Base-by-base conservation (phyloP, 345 rosid species). In the Boechera divaricarpa region DNA sequence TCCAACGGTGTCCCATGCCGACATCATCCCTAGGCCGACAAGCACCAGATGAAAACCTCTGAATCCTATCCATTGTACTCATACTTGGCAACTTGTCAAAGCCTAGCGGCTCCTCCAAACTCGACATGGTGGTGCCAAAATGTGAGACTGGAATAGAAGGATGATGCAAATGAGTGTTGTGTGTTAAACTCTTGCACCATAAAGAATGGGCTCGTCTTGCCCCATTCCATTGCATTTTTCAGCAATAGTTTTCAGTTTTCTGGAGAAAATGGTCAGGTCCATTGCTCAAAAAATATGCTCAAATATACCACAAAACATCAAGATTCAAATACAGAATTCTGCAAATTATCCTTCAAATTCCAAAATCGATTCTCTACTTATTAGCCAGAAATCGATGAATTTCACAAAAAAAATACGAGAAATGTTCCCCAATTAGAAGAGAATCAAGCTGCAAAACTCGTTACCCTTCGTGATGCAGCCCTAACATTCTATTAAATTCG, bases 101-200 rank as follows among this genome's bases (percentile, higher is more conserved):
- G 47, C 93, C 87, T 18, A 92, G 90, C 1, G 96, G 94, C 86
- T 95, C 96, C 86, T 91, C 97, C 91, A 95, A 75, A 79, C 99
- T 92, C 28, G 99, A 95, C 99, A 95, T 95, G 73, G 84, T 95
- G 70, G 84, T 77, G 74, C 75, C 32, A 68, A 64, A 77, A 67
- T 65, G 63, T 49, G 62, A 73, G 68, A 58, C 86, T 83, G 89
- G 64, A 77, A 84, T 39, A 69, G 21, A 84, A 76, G 74, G 81
- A 79, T 35, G 72, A 76, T 53, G 77, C 31, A 79, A 73, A 60
- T 58, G 65, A 80, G 72, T 69, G 60, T 70, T 72, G 52, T 42
- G 21, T 68, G 35, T 73, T 33, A 59, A 45, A 72, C 73, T 38
- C 59, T 58, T 61, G 70, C 76, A 79, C 72, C 68, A 80, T 16